phyloP scores from a whole-genome alignment of 768 basidiomycete species.

The Vararia minispora region DNA sequence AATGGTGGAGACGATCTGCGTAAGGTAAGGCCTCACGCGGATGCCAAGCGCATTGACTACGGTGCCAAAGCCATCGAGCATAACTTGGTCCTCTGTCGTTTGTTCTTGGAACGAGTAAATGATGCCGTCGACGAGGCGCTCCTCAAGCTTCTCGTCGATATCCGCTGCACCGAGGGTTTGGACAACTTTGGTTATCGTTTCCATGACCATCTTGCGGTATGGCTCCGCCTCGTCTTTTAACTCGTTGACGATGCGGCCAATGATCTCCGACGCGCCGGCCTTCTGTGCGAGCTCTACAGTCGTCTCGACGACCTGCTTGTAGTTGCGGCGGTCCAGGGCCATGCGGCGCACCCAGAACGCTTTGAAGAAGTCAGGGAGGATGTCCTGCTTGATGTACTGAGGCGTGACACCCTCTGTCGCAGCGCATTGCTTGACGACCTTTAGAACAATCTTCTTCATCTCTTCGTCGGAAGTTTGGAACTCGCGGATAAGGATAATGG shows the following conservation, averaged over 20 bases:
- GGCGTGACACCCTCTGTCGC: constrained; percentile 97
- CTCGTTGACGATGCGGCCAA: constrained; percentile 78
- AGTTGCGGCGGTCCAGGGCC: constrained; percentile 95
- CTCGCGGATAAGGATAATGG: constrained; percentile 92
- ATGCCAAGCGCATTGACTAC: constrained; percentile 93
- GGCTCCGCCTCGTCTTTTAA: constrained; percentile 87
- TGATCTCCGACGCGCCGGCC: constrained; percentile 92
- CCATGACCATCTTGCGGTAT: constrained; percentile 99
- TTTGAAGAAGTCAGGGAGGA: constrained; percentile 98
- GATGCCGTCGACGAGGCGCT: constrained; percentile 93
- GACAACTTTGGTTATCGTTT: constrained; percentile 96
- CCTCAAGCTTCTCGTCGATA: constrained; percentile 91
- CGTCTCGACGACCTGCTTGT: constrained; percentile 95
- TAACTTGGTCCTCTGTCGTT: constrained; percentile 97
- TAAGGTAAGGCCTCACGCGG: constrained; percentile 96
- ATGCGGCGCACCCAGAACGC: constrained; percentile 97
- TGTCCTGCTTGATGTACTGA: constrained; percentile 93
- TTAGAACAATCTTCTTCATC: constrained; percentile 99
- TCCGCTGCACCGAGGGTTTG: constrained; percentile 92
- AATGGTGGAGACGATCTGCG: constrained; percentile 97
- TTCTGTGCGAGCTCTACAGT: constrained; percentile 98
- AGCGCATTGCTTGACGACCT: constrained; percentile 98
- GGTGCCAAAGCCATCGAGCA: constrained; percentile 97
- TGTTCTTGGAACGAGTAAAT: constrained; percentile 99
- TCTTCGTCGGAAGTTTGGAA: constrained; percentile 99